Percentiles rank a stretch among this genome's conserved stretches.
Evolutionary conservation across 768 basidiomycete species (phyloP).

Genomic region (Rhodosporidiobolus odoratus): DNA sequence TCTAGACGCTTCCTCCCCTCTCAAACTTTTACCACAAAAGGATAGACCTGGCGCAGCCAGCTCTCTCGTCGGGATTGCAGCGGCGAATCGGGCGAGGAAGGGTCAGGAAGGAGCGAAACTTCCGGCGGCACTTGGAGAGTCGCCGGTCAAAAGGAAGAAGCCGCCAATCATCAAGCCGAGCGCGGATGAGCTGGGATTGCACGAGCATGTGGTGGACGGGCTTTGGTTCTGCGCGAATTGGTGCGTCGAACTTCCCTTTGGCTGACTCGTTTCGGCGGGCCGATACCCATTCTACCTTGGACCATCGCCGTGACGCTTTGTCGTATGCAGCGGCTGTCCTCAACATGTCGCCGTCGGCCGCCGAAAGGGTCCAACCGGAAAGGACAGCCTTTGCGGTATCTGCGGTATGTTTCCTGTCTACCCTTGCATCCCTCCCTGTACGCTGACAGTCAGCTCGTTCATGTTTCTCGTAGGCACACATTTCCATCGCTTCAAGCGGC

Average conservation of each 20-base stretch:
- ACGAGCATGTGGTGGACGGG: conserved; percentile 65
- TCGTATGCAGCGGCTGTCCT: conserved; percentile 60
- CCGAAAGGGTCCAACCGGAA: conserved; percentile 81
- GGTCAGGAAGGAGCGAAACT: not conserved
- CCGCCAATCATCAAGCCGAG: not conserved
- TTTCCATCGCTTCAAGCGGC: conserved; percentile 79
- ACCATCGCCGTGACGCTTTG: conserved; percentile 49
- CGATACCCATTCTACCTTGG: not conserved
- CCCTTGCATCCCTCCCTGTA: not conserved
- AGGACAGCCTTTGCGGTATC: conserved; percentile 83
- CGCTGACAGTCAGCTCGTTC: conserved; percentile 6
- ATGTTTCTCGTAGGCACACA: conserved; percentile 61
- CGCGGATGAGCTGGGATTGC: conserved; percentile 20
- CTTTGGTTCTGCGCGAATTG: conserved; percentile 88
- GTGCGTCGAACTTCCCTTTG: conserved; percentile 2
- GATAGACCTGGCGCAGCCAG: conserved; percentile 17
- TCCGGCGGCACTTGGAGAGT: not conserved
- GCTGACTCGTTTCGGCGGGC: not conserved
- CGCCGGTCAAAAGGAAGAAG: conserved; percentile 6
- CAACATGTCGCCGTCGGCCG: conserved; percentile 77
- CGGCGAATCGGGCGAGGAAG: conserved; percentile 10
- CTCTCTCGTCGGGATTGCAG: conserved; percentile 54
- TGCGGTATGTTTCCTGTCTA: conserved; percentile 66
- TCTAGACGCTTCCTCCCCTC: conserved; percentile 59
- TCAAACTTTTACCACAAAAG: conserved; percentile 11